A percentile compares a stretch with the other conserved stretches of the same genome.
These are phyloP conservation scores for Monosporozyma unispora DNA, from an alignment of 805 yeast species.

Conservation along the genomic window DNA sequence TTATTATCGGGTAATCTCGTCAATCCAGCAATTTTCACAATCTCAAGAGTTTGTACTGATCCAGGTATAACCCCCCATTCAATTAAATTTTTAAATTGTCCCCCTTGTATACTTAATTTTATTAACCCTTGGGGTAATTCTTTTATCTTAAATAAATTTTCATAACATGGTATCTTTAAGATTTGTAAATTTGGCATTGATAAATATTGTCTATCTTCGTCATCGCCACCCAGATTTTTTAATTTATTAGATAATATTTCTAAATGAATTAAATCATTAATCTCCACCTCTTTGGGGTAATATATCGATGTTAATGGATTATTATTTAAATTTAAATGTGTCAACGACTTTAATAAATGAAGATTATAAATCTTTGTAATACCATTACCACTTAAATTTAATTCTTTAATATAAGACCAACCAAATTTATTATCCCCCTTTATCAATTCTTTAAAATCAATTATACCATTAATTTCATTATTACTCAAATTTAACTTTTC, in stretches of 20 bases:
- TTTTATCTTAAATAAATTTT: neutral
- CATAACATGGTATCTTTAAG: neutral
- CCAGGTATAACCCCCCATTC: constrained; percentile 10
- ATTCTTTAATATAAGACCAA: constrained; percentile 16
- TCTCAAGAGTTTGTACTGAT: constrained; percentile 7
- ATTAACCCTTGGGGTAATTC: neutral
- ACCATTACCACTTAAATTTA: constrained; percentile 19
- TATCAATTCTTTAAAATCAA: constrained; percentile 15
- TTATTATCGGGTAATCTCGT: constrained; percentile 6
- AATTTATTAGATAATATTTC: neutral
- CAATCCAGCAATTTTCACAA: constrained; percentile 8
- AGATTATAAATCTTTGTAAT: constrained; percentile 19
- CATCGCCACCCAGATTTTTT: neutral
- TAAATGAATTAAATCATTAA: neutral
- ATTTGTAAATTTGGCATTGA: neutral
- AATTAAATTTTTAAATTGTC: constrained; percentile 5
- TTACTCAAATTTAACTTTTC: constrained; percentile 13
- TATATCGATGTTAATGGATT: constrained; percentile 15
- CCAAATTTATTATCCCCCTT: constrained; percentile 5
- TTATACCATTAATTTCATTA: constrained; percentile 4
- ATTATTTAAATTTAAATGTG: constrained; percentile 16
- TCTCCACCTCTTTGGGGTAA: neutral
- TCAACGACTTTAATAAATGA: constrained; percentile 11
- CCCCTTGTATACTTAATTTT: neutral
- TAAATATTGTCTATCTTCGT: neutral